These are phyloP conservation scores for Clonostachys byssicola DNA, from an alignment of 2,329 filamentous ascomycete genomes.

Conservation along the genomic window DNA sequence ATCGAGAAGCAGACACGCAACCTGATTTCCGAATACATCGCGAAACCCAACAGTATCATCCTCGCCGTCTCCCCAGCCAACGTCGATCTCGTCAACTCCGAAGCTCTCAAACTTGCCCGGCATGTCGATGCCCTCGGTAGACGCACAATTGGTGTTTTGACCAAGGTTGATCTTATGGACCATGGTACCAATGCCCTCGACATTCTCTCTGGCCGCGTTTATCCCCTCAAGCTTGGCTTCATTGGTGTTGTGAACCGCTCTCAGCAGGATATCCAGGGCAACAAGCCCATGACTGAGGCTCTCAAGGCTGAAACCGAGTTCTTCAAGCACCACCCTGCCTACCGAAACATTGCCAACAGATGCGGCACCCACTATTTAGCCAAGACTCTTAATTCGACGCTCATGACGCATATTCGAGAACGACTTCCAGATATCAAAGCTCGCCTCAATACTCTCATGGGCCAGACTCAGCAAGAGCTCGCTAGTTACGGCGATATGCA, in stretches of 20 bases:
- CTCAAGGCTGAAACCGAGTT: conserved; percentile 88
- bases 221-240: conserved; percentile 94
- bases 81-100: conserved; percentile 97
- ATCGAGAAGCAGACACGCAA: conserved; percentile 98
- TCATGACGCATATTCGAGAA: conserved; percentile 96
- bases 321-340: conserved; percentile 95
- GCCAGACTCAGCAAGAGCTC: conserved; percentile 97
- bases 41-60: conserved; percentile 97
- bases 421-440: conserved; percentile 97
- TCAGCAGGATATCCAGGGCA: conserved; percentile 94
- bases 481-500: conserved; percentile 97
- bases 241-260: conserved; percentile 98
- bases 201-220: conserved; percentile 94
- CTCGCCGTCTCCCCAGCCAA: conserved; percentile 96
- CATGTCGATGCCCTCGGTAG: conserved; percentile 94
- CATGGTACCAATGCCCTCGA: conserved; percentile 97
- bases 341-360: conserved; percentile 89
- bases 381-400: conserved; percentile 88
- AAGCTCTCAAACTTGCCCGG: conserved; percentile 91
- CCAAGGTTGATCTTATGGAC: conserved; percentile 97
- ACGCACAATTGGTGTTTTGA: conserved; percentile 93
- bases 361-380: conserved; percentile 94
- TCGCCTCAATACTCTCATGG: conserved; percentile 95
- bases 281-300: conserved; percentile 91
- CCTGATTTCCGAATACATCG: conserved; percentile 96